These are phyloP conservation scores for Schwanniomyces etchellsii DNA, from an alignment of 1,139 yeast species.

Conservation along the genomic window DNA sequence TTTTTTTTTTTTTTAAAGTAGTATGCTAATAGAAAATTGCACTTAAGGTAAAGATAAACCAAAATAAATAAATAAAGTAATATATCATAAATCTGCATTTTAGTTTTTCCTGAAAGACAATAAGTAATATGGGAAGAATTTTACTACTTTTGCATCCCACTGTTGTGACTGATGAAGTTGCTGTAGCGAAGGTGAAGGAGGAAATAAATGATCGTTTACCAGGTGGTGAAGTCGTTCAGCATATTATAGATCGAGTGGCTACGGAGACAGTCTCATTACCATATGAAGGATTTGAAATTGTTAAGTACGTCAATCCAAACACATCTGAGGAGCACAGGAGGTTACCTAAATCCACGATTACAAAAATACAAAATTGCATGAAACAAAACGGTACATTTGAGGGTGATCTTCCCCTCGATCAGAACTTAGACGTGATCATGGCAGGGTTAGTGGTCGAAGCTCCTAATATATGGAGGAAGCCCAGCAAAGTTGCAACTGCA, in stretches of 20 bases:
- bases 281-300: constrained; percentile 37
- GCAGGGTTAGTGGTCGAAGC: constrained; percentile 52
- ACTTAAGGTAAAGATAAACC: too few species aligned
- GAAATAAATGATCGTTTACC: constrained; percentile 12
- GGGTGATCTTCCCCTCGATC: constrained; percentile 51
- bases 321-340: constrained; percentile 29
- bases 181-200: constrained; percentile 35
- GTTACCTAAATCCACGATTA: constrained; percentile 41
- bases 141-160: constrained; percentile 68
- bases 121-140: constrained; percentile 16
- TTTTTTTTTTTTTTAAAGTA: too few species aligned
- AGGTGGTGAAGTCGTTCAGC: constrained; percentile 42
- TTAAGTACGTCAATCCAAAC: constrained; percentile 59
- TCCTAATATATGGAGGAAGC: constrained; percentile 38
- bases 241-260: constrained; percentile 67
- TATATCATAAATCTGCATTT: too few species aligned
- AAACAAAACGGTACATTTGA: constrained; percentile 42
- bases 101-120: too few species aligned
- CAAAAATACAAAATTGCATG: constrained; percentile 35
- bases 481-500: constrained; percentile 27
- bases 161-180: constrained; percentile 54
- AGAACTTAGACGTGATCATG: constrained; percentile 54
- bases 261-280: constrained; percentile 47
- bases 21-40: too few species aligned
- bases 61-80: too few species aligned